Conservation (phyloP, 331 rosid species). For the Pyrus hybrid region DNA sequence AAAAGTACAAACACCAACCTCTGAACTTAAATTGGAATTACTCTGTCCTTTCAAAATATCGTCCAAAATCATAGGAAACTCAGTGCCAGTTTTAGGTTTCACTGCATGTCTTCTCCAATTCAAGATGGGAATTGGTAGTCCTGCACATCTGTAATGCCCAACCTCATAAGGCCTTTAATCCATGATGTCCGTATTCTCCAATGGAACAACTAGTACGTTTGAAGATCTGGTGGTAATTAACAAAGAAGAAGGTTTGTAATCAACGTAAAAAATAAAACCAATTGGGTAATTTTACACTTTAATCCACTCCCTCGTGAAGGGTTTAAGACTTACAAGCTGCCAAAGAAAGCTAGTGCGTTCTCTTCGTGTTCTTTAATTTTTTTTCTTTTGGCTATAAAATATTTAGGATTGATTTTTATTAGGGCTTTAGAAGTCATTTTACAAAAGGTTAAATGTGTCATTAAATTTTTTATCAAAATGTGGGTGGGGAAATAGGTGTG, state of each 20-base stretch:
- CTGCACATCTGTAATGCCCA: conserved; percentile 39
- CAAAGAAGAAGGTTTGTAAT: conserved; percentile 4
- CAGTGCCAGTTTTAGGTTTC: conserved; percentile 87
- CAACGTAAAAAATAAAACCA: neutral
- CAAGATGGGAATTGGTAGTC: conserved; percentile 33
- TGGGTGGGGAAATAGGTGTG: too few species aligned
- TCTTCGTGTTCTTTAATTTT: too few species aligned
- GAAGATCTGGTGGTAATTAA: conserved; percentile 50
- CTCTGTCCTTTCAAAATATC: conserved; percentile 33
- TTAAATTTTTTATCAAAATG: too few species aligned
- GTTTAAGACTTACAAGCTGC: conserved; percentile 56
- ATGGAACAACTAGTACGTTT: too few species aligned
- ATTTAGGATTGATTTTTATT: too few species aligned
- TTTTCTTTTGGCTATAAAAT: too few species aligned
- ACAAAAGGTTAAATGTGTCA: too few species aligned
- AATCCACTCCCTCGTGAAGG: too few species aligned
- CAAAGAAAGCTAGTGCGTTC: too few species aligned
- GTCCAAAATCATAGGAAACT: conserved; percentile 67
- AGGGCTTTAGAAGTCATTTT: too few species aligned
- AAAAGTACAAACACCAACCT: conserved; percentile 31
- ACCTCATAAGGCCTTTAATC: conserved; percentile 56
- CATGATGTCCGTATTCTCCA: conserved; percentile 38
- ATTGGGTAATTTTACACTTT: neutral
- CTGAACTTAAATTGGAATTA: conserved; percentile 44
- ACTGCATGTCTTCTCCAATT: conserved; percentile 47